Conservation (phyloP, 768 basidiomycete species). For the Clitopilus hobsonii region DNA sequence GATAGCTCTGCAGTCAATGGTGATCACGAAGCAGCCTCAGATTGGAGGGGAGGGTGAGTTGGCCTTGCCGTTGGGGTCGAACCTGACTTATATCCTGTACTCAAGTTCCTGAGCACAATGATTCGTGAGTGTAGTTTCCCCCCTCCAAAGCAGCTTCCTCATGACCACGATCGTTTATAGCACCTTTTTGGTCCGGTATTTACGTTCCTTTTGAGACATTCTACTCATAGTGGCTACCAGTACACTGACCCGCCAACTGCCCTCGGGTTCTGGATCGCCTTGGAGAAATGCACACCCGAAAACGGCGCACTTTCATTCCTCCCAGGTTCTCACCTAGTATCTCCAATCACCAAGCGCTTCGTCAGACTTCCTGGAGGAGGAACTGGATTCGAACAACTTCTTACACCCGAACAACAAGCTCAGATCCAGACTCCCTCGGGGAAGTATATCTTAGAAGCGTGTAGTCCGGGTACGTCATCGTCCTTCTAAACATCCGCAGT, state of each 20-base stretch:
- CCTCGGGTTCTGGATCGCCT: slow-evolving; percentile 94
- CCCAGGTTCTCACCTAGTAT: slow-evolving; percentile 81
- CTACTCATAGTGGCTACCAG: slow-evolving; percentile 29
- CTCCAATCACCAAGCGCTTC: slow-evolving; percentile 79
- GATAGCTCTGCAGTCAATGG: slow-evolving; percentile 88
- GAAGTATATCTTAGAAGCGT: slow-evolving; percentile 63
- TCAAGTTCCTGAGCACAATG: slow-evolving; percentile 86
- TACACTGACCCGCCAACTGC: slow-evolving; percentile 92
- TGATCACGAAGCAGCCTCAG: slow-evolving; percentile 91
- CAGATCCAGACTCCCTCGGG: slow-evolving; percentile 26
- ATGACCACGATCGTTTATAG: slow-evolving; percentile 27
- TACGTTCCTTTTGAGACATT: background rate
- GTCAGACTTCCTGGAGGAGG: slow-evolving; percentile 72
- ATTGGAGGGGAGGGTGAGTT: slow-evolving; percentile 85
- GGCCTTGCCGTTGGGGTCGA: background rate
- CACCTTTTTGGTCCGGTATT: slow-evolving; percentile 61
- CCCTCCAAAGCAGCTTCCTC: background rate
- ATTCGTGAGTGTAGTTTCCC: slow-evolving; percentile 58
- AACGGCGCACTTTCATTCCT: slow-evolving; percentile 89
- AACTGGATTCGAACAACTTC: slow-evolving; percentile 76
- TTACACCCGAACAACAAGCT: slow-evolving; percentile 30
- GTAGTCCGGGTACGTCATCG: slow-evolving; percentile 58
- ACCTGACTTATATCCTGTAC: background rate
- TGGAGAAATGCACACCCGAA: slow-evolving; percentile 78
- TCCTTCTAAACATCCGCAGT: background rate